These are phyloP conservation scores for Phytophthora multivora DNA, from an alignment of 352 stramenopile species.

Conservation along the genomic window DNA sequence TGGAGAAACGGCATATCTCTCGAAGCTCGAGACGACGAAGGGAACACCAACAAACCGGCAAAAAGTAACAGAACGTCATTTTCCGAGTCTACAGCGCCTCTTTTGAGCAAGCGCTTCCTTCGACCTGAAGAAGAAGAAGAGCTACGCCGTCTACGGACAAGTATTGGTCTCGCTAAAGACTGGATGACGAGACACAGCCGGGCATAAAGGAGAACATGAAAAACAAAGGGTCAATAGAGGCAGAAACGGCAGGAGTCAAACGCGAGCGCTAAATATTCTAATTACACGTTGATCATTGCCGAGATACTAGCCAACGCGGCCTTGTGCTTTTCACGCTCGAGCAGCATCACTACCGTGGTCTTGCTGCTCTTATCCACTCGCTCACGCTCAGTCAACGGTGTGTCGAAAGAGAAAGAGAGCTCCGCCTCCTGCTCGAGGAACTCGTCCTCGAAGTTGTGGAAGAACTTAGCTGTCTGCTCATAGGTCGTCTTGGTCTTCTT, in stretches of 20 bases:
- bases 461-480: conserved; percentile 74
- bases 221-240: too few relatives aligned
- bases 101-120: conserved; percentile 51
- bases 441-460: conserved; percentile 89
- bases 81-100: conserved; percentile 3
- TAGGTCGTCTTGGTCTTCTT: conserved; percentile 83
- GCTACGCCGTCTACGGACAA: conserved; percentile 51
- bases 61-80: not conserved
- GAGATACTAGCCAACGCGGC: conserved; percentile 74
- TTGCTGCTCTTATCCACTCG: conserved; percentile 63
- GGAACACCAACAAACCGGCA: not conserved
- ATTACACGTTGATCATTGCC: conserved; percentile 86
- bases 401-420: conserved; percentile 74
- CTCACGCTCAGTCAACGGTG: conserved; percentile 67
- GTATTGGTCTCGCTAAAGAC: conserved; percentile 68
- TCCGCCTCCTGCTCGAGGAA: conserved; percentile 82
- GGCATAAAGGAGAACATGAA: not conserved
- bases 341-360: conserved; percentile 78
- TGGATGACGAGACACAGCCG: conserved; percentile 50
- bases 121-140: conserved; percentile 62
- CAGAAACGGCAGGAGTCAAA: conserved; percentile 10
- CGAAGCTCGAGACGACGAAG: conserved; percentile 18
- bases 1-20: conserved; percentile 65
- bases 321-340: conserved; percentile 82
- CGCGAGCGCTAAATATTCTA: conserved; percentile 55